Percentiles rank a stretch among this genome's conserved stretches.
These are phyloP conservation scores for Cinnamomum micranthum DNA, from an alignment of 164 flowering plant species.

Conservation along the genomic window DNA sequence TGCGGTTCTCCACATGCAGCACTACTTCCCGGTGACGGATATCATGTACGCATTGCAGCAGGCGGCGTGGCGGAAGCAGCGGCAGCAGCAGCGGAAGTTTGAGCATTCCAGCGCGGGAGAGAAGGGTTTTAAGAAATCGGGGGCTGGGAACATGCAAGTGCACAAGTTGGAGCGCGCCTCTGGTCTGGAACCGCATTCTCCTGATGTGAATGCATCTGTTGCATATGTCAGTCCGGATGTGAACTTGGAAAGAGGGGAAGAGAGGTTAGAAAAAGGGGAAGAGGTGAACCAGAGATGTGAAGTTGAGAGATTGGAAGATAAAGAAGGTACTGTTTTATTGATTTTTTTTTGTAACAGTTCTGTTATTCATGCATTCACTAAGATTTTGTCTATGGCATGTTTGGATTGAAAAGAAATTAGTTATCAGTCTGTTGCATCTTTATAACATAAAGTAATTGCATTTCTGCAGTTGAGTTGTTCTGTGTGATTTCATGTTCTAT, in stretches of 20 bases:
- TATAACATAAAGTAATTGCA: too few species aligned
- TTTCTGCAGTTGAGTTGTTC: too few species aligned
- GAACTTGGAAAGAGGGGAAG: conserved; percentile 16
- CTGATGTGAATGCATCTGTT: conserved; percentile 18
- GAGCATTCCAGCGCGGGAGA: conserved; percentile 31
- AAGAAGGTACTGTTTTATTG: conserved; percentile 5
- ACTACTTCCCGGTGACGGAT: conserved; percentile 69
- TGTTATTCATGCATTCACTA: not conserved
- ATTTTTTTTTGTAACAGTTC: not conserved
- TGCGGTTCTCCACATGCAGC: conserved; percentile 83
- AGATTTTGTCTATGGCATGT: not conserved
- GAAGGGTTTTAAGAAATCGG: conserved; percentile 42
- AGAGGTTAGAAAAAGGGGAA: conserved; percentile 20
- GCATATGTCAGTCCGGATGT: conserved; percentile 5
- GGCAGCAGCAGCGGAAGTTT: conserved; percentile 25
- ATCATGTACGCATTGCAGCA: conserved; percentile 59
- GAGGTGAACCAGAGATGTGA: conserved; percentile 21
- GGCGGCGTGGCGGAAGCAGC: conserved; percentile 41
- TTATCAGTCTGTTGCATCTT: too few species aligned
- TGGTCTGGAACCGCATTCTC: conserved; percentile 18
- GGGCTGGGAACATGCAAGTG: conserved; percentile 34
- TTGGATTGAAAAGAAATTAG: too few species aligned
- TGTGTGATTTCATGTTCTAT: too few species aligned
- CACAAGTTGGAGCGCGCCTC: conserved; percentile 29
- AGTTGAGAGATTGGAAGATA: conserved; percentile 20